Evolutionary conservation across 2,329 filamentous ascomycete genomes (phyloP).

Genomic region (Scedosporium apiospermum): DNA sequence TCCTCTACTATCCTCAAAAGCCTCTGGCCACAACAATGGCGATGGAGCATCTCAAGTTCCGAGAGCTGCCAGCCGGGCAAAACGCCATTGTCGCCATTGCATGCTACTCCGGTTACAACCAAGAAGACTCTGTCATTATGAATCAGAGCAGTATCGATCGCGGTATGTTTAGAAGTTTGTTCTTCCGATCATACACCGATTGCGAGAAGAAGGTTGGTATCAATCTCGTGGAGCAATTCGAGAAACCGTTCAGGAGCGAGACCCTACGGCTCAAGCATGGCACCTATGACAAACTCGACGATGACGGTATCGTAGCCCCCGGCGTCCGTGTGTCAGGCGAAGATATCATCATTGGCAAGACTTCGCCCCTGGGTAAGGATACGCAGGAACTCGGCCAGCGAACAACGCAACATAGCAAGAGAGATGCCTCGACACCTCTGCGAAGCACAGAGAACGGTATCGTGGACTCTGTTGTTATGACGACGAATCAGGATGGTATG

Average conservation of each 20-base stretch:
- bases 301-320: conserved; percentile 89
- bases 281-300: conserved; percentile 94
- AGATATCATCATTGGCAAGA: conserved; percentile 99
- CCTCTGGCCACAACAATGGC: conserved; percentile 88
- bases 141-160: conserved; percentile 99
- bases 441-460: conserved; percentile 96
- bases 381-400: conserved; percentile 89
- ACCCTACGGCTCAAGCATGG: conserved; percentile 90
- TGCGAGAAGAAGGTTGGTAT: conserved; percentile 94
- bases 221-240: conserved; percentile 85
- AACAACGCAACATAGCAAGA: conserved; percentile 81
- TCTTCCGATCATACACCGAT: conserved; percentile 96
- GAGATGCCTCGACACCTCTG: conserved; percentile 90
- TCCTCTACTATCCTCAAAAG: conserved; percentile 98
- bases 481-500: conserved; percentile 87
- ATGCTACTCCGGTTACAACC: conserved; percentile 97
- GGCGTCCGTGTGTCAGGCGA: conserved; percentile 93
- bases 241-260: conserved; percentile 83
- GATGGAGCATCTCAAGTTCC: conserved; percentile 98
- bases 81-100: conserved; percentile 98
- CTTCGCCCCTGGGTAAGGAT: conserved; percentile 85
- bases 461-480: conserved; percentile 85
- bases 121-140: conserved; percentile 99
- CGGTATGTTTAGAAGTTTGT: conserved; percentile 91
- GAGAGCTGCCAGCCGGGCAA: conserved; percentile 90